A percentile compares a stretch with the other conserved stretches of the same genome.
phyloP scores from a whole-genome alignment of 1,284 basidiomycete species.

The Ustilago bromivora region DNA sequence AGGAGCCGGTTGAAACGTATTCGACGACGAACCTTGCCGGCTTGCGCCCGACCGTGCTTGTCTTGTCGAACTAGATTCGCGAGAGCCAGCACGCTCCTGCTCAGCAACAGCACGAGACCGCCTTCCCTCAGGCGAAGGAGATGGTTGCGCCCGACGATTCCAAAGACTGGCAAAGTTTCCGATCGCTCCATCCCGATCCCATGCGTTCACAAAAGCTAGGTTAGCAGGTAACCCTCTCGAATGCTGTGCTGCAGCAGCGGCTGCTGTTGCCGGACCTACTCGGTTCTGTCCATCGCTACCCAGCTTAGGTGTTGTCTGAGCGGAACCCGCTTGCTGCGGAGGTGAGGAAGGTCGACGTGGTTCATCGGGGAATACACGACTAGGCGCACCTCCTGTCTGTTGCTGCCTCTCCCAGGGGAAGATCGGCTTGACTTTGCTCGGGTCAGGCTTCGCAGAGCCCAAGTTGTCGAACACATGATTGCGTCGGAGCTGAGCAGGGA shows the following conservation, averaged over 20 bases:
- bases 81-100: background rate
- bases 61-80: constrained; percentile 1
- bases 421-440: constrained; percentile 79
- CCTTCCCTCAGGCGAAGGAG: constrained; percentile 19
- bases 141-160: constrained; percentile 22
- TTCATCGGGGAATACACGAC: constrained; percentile 60
- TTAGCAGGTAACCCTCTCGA: constrained; percentile 44
- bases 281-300: constrained; percentile 15
- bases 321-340: background rate
- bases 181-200: constrained; percentile 56
- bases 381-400: constrained; percentile 11
- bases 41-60: background rate
- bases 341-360: constrained; percentile 30
- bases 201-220: constrained; percentile 56
- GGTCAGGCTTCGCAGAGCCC: constrained; percentile 75
- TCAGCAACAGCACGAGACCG: constrained; percentile 9
- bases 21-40: constrained; percentile 4
- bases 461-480: constrained; percentile 73
- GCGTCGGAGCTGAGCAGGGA: constrained; percentile 75
- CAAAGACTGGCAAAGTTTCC: constrained; percentile 40
- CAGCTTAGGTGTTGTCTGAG: constrained; percentile 15
- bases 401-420: constrained; percentile 90
- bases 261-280: background rate
- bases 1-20: constrained; percentile 1
- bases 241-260: constrained; percentile 12